Conservation (phyloP, 2,329 filamentous ascomycete species). For the Xylariales sp. region DNA sequence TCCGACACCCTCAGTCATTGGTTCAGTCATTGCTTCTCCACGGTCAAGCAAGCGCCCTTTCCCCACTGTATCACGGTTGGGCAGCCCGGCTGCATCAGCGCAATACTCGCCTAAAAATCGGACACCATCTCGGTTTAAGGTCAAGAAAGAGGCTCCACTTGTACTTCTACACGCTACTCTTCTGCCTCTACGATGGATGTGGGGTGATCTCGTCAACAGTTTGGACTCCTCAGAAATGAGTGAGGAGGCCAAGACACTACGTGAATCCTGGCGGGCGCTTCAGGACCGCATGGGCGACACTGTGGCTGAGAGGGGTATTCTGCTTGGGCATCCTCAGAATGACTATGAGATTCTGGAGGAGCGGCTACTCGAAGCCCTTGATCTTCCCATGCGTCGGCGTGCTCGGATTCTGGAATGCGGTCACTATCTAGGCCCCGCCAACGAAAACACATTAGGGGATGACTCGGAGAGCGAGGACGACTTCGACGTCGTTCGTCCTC, state of each 20-base stretch:
- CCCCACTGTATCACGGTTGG: conserved; percentile 50
- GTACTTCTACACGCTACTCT: conserved; percentile 76
- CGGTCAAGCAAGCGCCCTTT: conserved; percentile 47
- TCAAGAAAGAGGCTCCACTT: conserved; percentile 57
- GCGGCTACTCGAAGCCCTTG: conserved; percentile 67
- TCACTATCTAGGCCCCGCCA: conserved; percentile 64
- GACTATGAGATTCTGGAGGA: conserved; percentile 80
- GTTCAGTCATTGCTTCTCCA: conserved; percentile 40
- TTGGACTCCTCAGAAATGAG: conserved; percentile 27
- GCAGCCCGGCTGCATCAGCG: conserved; percentile 47
- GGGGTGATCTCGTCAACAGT: conserved; percentile 50
- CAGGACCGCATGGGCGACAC: conserved; percentile 69
- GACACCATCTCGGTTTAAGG: conserved; percentile 53
- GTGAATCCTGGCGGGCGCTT: conserved; percentile 61
- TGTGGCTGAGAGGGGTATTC: conserved; percentile 66
- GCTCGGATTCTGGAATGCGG: conserved; percentile 71
- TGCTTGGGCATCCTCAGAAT: conserved; percentile 73
- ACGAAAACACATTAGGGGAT: conserved; percentile 39
- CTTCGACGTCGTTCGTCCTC: conserved; percentile 30
- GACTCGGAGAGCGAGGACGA: conserved; percentile 44
- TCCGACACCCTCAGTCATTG: conserved; percentile 50
- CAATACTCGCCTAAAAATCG: conserved; percentile 51
- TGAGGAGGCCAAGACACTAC: conserved; percentile 44
- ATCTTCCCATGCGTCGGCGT: conserved; percentile 59
- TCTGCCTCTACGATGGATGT: conserved; percentile 64